phyloP scores from a whole-genome alignment of 2,329 filamentous ascomycete genomes.

The Trichoderma sp. region DNA sequence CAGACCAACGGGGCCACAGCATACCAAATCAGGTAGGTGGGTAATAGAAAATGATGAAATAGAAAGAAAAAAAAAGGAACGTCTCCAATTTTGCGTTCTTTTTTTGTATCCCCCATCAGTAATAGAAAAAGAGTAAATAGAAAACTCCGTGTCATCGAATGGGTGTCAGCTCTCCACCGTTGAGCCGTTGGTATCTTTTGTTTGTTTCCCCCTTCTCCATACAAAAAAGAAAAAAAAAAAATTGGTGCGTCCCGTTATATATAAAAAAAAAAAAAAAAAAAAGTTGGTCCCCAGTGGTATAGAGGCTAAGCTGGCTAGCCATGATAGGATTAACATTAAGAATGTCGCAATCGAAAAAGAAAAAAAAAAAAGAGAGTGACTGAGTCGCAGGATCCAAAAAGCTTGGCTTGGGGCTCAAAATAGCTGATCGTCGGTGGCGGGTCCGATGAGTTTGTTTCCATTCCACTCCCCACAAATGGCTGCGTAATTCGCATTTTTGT shows the following conservation, averaged over 20 bases:
- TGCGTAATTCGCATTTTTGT: constrained; percentile 9
- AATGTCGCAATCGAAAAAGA: not conserved
- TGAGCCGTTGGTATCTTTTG: constrained; percentile 14
- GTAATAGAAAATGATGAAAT: not conserved
- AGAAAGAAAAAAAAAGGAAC: not conserved
- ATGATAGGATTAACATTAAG: constrained; percentile 17
- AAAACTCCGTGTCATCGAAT: constrained; percentile 6
- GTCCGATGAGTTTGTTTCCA: not conserved
- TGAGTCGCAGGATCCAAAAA: not conserved
- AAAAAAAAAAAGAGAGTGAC: constrained; percentile 10
- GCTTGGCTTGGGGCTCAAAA: not conserved
- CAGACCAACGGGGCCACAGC: not conserved
- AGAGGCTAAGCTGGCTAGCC: constrained; percentile 1
- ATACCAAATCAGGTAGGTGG: constrained; percentile 8
- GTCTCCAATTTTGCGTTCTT: constrained; percentile 17
- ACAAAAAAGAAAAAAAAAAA: not conserved
- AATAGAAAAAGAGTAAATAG: not conserved
- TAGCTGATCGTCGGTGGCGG: not conserved
- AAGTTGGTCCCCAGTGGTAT: constrained; percentile 1
- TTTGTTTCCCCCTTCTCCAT: not conserved
- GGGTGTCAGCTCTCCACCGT: constrained; percentile 14
- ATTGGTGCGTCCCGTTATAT: not conserved
- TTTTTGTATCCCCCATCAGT: constrained; percentile 1
- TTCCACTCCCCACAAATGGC: constrained; percentile 3
- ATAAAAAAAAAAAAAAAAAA: not conserved